These are phyloP conservation scores for Colletotrichum sp. DNA, from an alignment of 2,329 filamentous ascomycete genomes.

Conservation along the genomic window DNA sequence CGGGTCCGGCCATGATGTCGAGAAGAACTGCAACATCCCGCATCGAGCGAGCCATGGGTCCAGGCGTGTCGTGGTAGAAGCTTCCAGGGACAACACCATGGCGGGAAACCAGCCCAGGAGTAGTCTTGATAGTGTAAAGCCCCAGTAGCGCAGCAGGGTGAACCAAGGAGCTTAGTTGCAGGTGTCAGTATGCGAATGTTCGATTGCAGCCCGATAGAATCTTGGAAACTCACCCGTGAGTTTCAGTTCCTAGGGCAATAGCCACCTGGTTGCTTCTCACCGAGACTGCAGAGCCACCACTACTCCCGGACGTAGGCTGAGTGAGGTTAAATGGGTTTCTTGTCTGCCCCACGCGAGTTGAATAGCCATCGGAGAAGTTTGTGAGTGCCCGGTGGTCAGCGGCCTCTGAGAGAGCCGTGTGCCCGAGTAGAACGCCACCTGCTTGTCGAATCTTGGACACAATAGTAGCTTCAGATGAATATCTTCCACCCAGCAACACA, in stretches of 20 bases:
- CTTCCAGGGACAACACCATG: background rate
- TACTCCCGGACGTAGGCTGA: slow-evolving; percentile 6
- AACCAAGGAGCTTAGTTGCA: background rate
- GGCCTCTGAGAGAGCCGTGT: background rate
- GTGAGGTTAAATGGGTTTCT: slow-evolving; percentile 16
- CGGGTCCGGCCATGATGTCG: background rate
- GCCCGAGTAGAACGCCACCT: background rate
- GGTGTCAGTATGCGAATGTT: background rate
- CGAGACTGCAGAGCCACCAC: slow-evolving; percentile 6
- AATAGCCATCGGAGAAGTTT: slow-evolving; percentile 7
- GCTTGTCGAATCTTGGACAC: background rate
- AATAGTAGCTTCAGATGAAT: background rate
- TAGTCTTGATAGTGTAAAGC: background rate
- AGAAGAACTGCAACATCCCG: background rate
- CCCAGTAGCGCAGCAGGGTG: background rate
- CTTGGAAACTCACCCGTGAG: background rate
- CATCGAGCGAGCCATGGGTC: background rate
- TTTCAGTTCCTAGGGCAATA: background rate
- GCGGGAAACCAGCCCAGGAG: background rate
- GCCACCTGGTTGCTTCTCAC: background rate
- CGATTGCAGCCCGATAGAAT: background rate
- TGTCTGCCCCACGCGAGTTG: slow-evolving; percentile 1
- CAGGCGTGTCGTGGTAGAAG: slow-evolving; percentile 1
- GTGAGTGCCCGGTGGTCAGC: background rate
- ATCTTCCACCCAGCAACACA: background rate